Base-by-base conservation (phyloP, 768 basidiomycete species). In the Termitomyces sp. region DNA sequence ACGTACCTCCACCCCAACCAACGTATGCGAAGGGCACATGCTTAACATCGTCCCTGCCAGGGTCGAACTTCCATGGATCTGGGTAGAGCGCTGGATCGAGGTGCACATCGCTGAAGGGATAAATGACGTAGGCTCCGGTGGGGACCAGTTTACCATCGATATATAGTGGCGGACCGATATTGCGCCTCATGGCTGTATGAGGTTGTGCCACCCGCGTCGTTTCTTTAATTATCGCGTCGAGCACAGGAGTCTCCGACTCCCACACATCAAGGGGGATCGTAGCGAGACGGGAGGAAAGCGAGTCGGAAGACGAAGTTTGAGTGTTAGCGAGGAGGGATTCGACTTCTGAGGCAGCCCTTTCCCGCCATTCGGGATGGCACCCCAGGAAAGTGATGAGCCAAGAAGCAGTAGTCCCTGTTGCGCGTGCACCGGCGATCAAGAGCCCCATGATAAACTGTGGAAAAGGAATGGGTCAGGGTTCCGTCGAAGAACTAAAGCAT, bases 41-140 rank as follows among this genome's bases (percentile, higher is more conserved):
- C 32, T 68, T 71, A 20, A 63, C 69, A 68, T 78, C 70, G 60
- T 73, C 69, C 68, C 83, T 74, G 63, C 72, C 66, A 54, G 89
- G 89, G 72, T 90, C 85, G 63, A 88, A 91, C 60, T 73, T 82
- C 86, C 86, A 88, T 36, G 89, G 89, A 66, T 90, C 81, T 44
- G 83, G 80, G 67, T 91, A 91, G 20, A 91, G 68, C 56, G 79
- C 76, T 38, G 84, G 76, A 68, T 90, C 78, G 35, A 91, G 80
- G 70, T 91, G 89, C 40, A 89, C 84, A 64, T 87, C 85, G 66
- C 85, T 86, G 68, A 89, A 90, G 41, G 88, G 89, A 70, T 89
- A 91, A 41, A 89, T 76, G 45, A 89, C 80, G 64, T 87, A 90
- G 51, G 87, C 80, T 53, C 88, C 89, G 20, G 85, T 83, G 31